Conservation (phyloP, 2,329 filamentous ascomycete genomes). For the Xylariomycetidae sp. region DNA sequence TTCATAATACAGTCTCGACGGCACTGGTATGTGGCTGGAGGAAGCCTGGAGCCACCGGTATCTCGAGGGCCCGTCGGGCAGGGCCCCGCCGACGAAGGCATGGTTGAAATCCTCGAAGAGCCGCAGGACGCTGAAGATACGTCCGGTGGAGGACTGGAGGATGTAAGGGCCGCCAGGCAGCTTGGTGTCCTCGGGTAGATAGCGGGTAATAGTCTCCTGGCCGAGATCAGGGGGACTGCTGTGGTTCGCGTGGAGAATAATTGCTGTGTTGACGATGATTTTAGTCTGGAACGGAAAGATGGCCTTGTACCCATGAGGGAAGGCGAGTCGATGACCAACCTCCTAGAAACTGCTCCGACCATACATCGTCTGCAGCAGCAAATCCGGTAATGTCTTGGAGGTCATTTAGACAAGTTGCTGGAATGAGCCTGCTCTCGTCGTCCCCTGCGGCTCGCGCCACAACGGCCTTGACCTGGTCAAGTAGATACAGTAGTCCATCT, state of each 20-base stretch:
- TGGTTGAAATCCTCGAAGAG: conserved; percentile 10
- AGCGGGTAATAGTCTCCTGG: not conserved
- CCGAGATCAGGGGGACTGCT: not conserved
- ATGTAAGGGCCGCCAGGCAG: conserved; percentile 8
- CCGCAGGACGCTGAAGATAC: conserved; percentile 5
- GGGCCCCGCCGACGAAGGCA: conserved; percentile 9
- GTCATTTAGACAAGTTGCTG: conserved; percentile 1
- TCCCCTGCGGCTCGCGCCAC: conserved; percentile 1
- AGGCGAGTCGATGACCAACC: conserved; percentile 3
- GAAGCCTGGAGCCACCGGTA: conserved; percentile 10
- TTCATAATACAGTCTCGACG: conserved; percentile 12
- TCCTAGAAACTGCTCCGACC: conserved; percentile 8
- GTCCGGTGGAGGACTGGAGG: conserved; percentile 5
- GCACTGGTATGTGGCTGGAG: conserved; percentile 12
- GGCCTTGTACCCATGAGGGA: too few relatives aligned
- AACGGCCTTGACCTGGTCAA: conserved; percentile 2
- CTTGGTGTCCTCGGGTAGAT: not conserved
- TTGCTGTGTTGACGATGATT: not conserved
- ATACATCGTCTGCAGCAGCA: conserved; percentile 9
- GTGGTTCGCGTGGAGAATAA: not conserved
- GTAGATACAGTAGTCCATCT: not conserved
- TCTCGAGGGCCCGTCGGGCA: conserved; percentile 1
- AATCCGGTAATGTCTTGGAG: conserved; percentile 1
- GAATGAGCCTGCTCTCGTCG: conserved; percentile 1
- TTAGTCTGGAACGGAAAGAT: too few relatives aligned